Evolutionary conservation across 31 red algal genomes (phyloP), one percentile per base, ranked within the genome.

Genomic region (Endocladia muricata): DNA sequence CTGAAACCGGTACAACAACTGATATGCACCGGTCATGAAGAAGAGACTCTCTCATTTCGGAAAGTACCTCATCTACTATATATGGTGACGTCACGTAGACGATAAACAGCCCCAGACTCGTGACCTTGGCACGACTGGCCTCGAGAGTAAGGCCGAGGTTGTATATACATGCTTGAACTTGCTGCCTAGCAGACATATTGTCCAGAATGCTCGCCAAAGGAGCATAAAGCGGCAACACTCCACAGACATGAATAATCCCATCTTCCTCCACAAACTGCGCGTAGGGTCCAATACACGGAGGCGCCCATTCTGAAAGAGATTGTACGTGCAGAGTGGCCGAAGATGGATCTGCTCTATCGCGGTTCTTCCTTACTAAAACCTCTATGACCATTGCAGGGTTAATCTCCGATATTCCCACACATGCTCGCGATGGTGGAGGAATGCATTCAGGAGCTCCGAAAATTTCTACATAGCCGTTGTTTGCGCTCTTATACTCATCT

Each of bases 211-310:
- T 56, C 5, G 88, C 88, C 4, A 43, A 47, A 1, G 78, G 79
- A 4, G 88, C 73, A 28, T 91, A 76, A 22, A 93, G 70, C 9
- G 90, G 82, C 3, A 93, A 61, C 3, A 81, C 63, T 13, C 90
- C 90, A 37, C 70, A 82, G 17, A 93, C 55, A 76, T 87, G 73
- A 0, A 85, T 37, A 2, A 82, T 41, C 37, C 90, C 90, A 23
- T 82, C 75, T 28, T 73, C 82, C 28, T 75, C 81, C 1, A 87
- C 76, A 67, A 83, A 85, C 68, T 98, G 96, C 30, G 81, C 75
- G 55, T 98, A 98, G 0, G 96, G 96, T 13, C 96, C 96, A 62
- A 98, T 98, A 73, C 96, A 98, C 19, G 91, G 91, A 22, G 96
- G 96, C 6, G 96, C 96, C 96, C 96, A 98, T 49, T 90, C 78